Evolutionary conservation across 2,329 filamentous ascomycete species (phyloP).

Genomic region (Rhynchosporium agropyri): DNA sequence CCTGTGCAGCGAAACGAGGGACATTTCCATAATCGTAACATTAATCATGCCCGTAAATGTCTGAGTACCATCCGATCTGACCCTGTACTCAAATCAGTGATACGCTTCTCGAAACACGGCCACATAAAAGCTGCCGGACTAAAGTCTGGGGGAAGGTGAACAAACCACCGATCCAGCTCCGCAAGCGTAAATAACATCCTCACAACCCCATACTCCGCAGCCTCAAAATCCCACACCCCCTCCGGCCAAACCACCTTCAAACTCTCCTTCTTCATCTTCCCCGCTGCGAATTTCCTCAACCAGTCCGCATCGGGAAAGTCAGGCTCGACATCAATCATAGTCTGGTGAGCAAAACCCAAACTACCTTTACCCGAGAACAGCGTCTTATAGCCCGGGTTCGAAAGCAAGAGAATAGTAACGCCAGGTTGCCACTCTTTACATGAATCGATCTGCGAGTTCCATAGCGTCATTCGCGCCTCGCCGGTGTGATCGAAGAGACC

Average conservation of each 20-base stretch:
- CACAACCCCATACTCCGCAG: slow-evolving; percentile 41
- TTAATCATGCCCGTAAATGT: slow-evolving; percentile 48
- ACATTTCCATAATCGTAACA: slow-evolving; percentile 39
- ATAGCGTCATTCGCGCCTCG: slow-evolving; percentile 56
- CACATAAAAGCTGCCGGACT: neutral
- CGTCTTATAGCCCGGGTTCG: slow-evolving; percentile 40
- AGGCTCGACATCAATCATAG: slow-evolving; percentile 60
- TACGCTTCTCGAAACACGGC: neutral
- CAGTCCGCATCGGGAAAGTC: slow-evolving; percentile 55
- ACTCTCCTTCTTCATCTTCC: slow-evolving; percentile 52
- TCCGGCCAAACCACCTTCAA: slow-evolving; percentile 53
- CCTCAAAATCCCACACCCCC: slow-evolving; percentile 45
- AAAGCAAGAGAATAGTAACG: slow-evolving; percentile 53
- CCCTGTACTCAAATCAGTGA: slow-evolving; percentile 27
- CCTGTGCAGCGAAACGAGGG: slow-evolving; percentile 34
- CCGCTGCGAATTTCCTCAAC: slow-evolving; percentile 53
- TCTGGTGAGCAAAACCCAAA: slow-evolving; percentile 45
- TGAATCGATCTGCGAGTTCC: slow-evolving; percentile 52
- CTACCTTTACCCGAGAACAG: slow-evolving; percentile 34
- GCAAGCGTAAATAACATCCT: slow-evolving; percentile 47
- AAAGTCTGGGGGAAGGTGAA: neutral
- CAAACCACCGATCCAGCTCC: slow-evolving; percentile 48
- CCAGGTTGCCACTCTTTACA: slow-evolving; percentile 50
- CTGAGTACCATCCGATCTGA: slow-evolving; percentile 40
- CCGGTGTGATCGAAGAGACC: slow-evolving; percentile 61